Evolutionary conservation across 306 rosid genomes (phyloP), one percentile per base, ranked within the genome.

Genomic region (Quercus rubra): DNA sequence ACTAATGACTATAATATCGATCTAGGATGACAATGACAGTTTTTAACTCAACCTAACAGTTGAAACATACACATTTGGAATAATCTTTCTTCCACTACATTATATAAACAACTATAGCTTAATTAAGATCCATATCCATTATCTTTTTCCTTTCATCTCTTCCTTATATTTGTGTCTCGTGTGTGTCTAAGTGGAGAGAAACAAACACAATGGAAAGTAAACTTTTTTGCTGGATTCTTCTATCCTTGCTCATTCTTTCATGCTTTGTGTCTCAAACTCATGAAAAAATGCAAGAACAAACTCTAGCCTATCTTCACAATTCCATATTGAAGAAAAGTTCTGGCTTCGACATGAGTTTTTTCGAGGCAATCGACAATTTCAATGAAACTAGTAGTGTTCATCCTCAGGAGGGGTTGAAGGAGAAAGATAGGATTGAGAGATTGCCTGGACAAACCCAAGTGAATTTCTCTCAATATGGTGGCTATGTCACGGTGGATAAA

Each of bases 381-480:
- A 35, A 74, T 15, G 41, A 49, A 66, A 75, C 74, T 25, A 76
- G 41, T 8, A 35, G 75, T 41, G 46, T 78, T 78, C 25, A 49
- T 49, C 5, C 54, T 10, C 54, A 49, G 41, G 77, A 82, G n/a
- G 93, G 92, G 0, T 28, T 87, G 66, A 95, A 93, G 74, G 92
- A 85, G 86, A 85, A 78, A 70, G 98, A 95, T 43, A 88, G 79
- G 83, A 95, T 93, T 61, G 52, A 10, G 10, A 86, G 74, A 15
- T 82, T 91, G 62, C 99, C 98, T 0, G 98, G 99, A 30, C 99
- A 95, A 14, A 98, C 99, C 1, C 67, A 4, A 4, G 97, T 88
- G 74, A 80, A 62, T 0, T 86, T 95, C 66, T 80, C 93, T 55
- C 99, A 95, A 49, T 95, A 84, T 78, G 99, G 97, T 58, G 99